Evolutionary conservation across 768 basidiomycete genomes (phyloP).

Genomic region (Astraeus odoratus): DNA sequence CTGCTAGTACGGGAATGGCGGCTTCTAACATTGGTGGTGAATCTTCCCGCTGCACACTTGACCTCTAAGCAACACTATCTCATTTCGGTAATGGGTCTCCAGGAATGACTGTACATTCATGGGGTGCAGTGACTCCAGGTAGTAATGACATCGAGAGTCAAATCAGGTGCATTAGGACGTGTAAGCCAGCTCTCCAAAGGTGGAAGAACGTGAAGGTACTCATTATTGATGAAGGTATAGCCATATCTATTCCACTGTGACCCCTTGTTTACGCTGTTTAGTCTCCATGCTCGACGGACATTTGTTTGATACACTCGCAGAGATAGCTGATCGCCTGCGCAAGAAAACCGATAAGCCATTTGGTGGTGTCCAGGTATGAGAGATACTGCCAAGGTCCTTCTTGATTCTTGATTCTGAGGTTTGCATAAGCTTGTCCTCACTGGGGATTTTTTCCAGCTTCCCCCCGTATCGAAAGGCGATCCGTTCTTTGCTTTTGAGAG

Average conservation of each 20-base stretch:
- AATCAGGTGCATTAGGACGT: constrained; percentile 42
- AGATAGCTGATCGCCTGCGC: constrained; percentile 44
- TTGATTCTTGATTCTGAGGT: not conserved
- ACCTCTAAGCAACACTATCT: not conserved
- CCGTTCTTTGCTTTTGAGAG: constrained; percentile 66
- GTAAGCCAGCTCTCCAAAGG: constrained; percentile 46
- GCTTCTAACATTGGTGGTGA: constrained; percentile 44
- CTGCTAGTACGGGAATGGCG: constrained; percentile 39
- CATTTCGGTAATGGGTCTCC: not conserved
- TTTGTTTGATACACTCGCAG: constrained; percentile 52
- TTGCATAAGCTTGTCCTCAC: constrained; percentile 39
- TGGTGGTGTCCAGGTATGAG: constrained; percentile 57
- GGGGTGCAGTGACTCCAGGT: constrained; percentile 50
- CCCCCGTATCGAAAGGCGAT: constrained; percentile 40
- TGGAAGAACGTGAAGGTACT: constrained; percentile 55
- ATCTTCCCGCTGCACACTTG: not conserved
- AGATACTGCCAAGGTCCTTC: not conserved
- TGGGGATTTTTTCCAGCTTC: constrained; percentile 56
- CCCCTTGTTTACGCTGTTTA: constrained; percentile 14
- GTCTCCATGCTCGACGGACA: constrained; percentile 68
- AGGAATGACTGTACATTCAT: constrained; percentile 57
- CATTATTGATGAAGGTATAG: constrained; percentile 59
- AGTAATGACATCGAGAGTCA: constrained; percentile 38
- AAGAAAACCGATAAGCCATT: constrained; percentile 47
- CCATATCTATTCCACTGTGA: not conserved